Evolutionary conservation across 176 grass and related monocot species (phyloP).

Genomic region (sorghum (Sorghum bicolor)): DNA sequence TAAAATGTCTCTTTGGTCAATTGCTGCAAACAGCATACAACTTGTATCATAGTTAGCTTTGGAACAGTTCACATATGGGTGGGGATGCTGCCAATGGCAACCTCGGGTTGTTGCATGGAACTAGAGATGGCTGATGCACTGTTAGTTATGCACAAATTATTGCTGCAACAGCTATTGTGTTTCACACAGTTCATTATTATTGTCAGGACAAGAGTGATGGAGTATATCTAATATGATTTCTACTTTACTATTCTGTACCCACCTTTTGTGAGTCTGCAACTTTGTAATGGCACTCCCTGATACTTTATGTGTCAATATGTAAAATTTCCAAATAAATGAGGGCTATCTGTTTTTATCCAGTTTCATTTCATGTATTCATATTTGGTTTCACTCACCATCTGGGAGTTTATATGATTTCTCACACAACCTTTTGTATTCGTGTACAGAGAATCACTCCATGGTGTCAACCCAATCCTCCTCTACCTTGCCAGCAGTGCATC

Average conservation of each 20-base stretch:
- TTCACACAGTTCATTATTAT: not conserved
- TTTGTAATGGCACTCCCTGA: not conserved
- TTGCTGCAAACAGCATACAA: not conserved
- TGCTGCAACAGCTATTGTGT: not conserved
- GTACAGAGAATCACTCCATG: constrained; percentile 50
- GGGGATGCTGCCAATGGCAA: not conserved
- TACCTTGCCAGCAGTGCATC: constrained; percentile 48
- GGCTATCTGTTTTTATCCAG: not conserved
- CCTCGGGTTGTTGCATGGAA: not conserved
- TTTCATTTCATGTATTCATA: not conserved
- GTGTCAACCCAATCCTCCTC: constrained; percentile 54
- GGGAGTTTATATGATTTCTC: not conserved
- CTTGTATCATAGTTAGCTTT: not conserved
- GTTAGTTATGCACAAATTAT: not conserved
- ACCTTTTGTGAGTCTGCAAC: not conserved
- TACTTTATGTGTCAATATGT: not conserved
- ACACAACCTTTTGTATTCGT: not conserved
- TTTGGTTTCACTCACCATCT: constrained; percentile 1
- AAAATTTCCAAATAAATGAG: not conserved
- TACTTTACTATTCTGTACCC: not conserved
- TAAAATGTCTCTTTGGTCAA: not conserved
- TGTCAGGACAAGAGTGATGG: no score
- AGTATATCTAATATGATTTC: not conserved
- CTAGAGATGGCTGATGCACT: not conserved
- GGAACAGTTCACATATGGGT: not conserved